phyloP scores from a whole-genome alignment of 176 grass and related monocot genomes.

The Ensete ventricosum region DNA sequence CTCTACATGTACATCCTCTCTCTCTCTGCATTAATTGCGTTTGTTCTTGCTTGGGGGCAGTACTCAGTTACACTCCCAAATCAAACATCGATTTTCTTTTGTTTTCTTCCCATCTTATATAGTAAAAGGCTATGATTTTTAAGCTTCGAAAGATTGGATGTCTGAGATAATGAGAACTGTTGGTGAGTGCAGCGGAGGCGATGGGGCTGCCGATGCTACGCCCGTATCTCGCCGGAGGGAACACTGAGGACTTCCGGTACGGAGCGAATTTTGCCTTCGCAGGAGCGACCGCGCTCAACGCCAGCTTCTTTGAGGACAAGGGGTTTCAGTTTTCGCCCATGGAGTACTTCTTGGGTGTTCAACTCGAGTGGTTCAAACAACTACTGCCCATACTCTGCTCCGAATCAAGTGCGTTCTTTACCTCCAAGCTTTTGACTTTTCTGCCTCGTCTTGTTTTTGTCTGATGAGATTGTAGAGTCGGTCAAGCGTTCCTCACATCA shows the following conservation, averaged over 20 bases:
- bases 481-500: too few relatives aligned
- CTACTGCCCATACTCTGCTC: constrained; percentile 33
- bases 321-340: not conserved
- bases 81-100: too few relatives aligned
- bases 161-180: not conserved
- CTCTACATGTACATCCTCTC: not conserved
- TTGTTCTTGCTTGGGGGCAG: too few relatives aligned
- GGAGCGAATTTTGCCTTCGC: constrained; percentile 59
- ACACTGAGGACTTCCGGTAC: constrained; percentile 19
- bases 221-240: constrained; percentile 28
- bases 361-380: constrained; percentile 40
- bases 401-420: constrained; percentile 8
- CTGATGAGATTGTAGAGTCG: too few relatives aligned
- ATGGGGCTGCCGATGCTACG: constrained; percentile 30
- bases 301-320: constrained; percentile 12
- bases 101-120: too few relatives aligned
- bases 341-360: constrained; percentile 11
- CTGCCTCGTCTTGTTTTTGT: not conserved
- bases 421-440: not conserved
- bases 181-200: constrained; percentile 33
- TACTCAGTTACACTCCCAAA: too few relatives aligned
- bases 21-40: not conserved
- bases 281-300: constrained; percentile 27
- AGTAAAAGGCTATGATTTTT: too few relatives aligned
- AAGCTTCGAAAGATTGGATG: not conserved